These are phyloP conservation scores for Monosporascus sp. DNA, from an alignment of 2,329 filamentous ascomycete genomes.

Conservation along the genomic window DNA sequence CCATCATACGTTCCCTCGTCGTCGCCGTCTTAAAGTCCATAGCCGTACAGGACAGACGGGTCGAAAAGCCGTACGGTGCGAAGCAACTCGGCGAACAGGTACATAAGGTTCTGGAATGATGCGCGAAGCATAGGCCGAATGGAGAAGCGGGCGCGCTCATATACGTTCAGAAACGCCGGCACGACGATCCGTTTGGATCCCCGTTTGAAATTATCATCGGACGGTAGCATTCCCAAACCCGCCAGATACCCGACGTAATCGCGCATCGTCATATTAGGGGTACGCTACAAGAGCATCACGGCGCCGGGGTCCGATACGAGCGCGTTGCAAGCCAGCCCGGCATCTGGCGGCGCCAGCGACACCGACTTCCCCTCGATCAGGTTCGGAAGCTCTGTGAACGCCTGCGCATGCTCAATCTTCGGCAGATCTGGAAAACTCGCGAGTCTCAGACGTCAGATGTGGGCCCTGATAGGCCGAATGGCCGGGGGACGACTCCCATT, in stretches of 20 bases:
- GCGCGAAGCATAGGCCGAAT: conserved; percentile 59
- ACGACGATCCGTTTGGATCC: conserved; percentile 23
- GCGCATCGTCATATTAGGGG: conserved; percentile 66
- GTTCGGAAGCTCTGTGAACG: conserved; percentile 79
- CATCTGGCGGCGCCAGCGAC: conserved; percentile 57
- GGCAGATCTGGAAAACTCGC: conserved; percentile 70
- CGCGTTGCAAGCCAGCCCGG: neutral
- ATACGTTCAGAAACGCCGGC: conserved; percentile 64
- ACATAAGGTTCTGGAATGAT: conserved; percentile 76
- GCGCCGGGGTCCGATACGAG: conserved; percentile 57
- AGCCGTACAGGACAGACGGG: conserved; percentile 39
- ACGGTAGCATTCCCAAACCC: conserved; percentile 55
- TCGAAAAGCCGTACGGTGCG: conserved; percentile 68
- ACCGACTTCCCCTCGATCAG: conserved; percentile 89
- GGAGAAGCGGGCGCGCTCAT: conserved; percentile 84
- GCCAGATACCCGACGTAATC: conserved; percentile 72
- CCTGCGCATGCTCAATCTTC: conserved; percentile 74
- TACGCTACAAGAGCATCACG: conserved; percentile 66
- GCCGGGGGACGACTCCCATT: conserved; percentile 43
- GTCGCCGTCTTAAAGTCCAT: conserved; percentile 2
- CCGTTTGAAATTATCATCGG: conserved; percentile 13
- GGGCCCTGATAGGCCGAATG: conserved; percentile 62
- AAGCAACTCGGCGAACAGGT: conserved; percentile 74
- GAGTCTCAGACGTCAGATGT: conserved; percentile 83
- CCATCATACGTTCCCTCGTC: neutral